Evolutionary conservation across 2,329 filamentous ascomycete species (phyloP).

Genomic region (Furcasterigmium furcatum): DNA sequence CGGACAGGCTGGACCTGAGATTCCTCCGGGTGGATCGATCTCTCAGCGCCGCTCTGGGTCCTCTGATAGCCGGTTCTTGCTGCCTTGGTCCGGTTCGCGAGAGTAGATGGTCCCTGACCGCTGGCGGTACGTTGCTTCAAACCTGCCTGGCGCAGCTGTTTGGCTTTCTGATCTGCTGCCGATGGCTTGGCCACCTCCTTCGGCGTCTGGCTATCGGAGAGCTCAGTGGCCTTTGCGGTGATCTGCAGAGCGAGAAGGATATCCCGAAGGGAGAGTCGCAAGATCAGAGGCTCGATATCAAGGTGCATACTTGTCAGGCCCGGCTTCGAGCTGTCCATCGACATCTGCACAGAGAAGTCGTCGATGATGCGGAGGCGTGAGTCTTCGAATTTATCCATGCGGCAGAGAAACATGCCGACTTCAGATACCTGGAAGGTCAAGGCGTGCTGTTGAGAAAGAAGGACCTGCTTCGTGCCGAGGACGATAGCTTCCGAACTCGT

Average conservation of each 20-base stretch:
- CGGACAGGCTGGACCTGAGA: slow-evolving; percentile 12
- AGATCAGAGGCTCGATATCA: slow-evolving; percentile 85
- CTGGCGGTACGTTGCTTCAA: slow-evolving; percentile 56
- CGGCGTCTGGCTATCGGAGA: slow-evolving; percentile 62
- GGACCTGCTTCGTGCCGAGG: slow-evolving; percentile 86
- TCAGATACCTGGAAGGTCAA: slow-evolving; percentile 91
- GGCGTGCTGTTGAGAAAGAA: slow-evolving; percentile 91
- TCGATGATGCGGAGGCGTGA: slow-evolving; percentile 89
- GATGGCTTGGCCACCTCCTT: slow-evolving; percentile 31
- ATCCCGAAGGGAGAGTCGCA: slow-evolving; percentile 88
- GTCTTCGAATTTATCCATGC: slow-evolving; percentile 96
- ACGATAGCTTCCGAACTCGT: slow-evolving; percentile 94
- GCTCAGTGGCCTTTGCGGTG: slow-evolving; percentile 82
- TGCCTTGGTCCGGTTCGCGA: slow-evolving; percentile 31
- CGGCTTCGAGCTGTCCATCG: slow-evolving; percentile 67
- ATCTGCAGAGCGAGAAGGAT: slow-evolving; percentile 94
- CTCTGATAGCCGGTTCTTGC: background rate
- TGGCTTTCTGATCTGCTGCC: slow-evolving; percentile 51
- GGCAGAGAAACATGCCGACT: slow-evolving; percentile 96
- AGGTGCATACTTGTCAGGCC: slow-evolving; percentile 77
- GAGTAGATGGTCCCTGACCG: slow-evolving; percentile 50
- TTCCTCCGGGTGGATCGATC: background rate
- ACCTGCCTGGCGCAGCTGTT: slow-evolving; percentile 46
- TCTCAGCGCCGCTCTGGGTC: background rate
- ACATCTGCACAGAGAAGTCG: slow-evolving; percentile 89